phyloP scores from a whole-genome alignment of 2,329 filamentous ascomycete species.

The Fusarium fracticaudum region DNA sequence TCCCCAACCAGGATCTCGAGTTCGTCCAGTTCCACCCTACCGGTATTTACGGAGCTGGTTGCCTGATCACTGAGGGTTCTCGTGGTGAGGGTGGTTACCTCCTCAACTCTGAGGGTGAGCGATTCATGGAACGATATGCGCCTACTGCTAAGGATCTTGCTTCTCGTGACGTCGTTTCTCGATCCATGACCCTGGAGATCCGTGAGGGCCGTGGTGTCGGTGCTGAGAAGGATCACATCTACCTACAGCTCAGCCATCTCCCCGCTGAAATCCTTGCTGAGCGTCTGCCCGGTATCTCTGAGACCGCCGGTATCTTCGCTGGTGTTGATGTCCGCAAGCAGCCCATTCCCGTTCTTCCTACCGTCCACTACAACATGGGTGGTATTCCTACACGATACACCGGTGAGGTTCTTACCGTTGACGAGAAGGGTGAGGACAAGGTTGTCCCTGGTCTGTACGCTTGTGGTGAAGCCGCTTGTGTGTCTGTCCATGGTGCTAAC shows the following conservation, averaged over 20 bases:
- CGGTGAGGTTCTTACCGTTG: conserved; percentile 91
- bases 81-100: conserved; percentile 98
- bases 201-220: conserved; percentile 97
- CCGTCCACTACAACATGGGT: conserved; percentile 99
- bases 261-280: conserved; percentile 92
- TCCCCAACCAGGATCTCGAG: conserved; percentile 98
- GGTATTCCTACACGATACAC: conserved; percentile 98
- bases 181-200: conserved; percentile 98
- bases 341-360: conserved; percentile 94
- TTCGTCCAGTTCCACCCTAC: conserved; percentile 99
- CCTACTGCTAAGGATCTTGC: conserved; percentile 98
- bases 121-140: conserved; percentile 99
- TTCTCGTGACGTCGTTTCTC: conserved; percentile 93
- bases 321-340: conserved; percentile 98
- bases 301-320: conserved; percentile 96
- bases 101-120: conserved; percentile 96
- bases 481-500: conserved; percentile 98
- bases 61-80: conserved; percentile 96
- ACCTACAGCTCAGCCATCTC: conserved; percentile 95
- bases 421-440: conserved; percentile 87
- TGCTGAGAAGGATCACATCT: conserved; percentile 97
- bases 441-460: conserved; percentile 95
- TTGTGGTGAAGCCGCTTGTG: conserved; percentile 95
- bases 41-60: conserved; percentile 98
- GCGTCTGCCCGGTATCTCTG: conserved; percentile 97